Evolutionary conservation across 495 filamentous ascomycete species (phyloP).

Genomic region (Glutinoglossum americanum): DNA sequence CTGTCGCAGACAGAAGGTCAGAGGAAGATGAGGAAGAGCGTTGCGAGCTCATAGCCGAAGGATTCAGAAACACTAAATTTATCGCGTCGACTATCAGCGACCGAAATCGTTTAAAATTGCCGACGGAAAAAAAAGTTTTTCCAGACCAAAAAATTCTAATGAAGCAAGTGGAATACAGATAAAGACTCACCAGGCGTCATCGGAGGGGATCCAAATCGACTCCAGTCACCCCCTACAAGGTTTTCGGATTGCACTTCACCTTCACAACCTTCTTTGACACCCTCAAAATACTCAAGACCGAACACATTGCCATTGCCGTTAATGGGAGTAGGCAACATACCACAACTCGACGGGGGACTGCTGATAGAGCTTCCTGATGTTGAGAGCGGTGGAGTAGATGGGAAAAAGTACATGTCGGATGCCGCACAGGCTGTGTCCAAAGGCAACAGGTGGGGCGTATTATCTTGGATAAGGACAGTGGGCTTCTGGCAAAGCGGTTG

Average conservation of each 20-base stretch:
- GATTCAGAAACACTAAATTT: conserved; percentile 56
- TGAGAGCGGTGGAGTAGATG: conserved; percentile 76
- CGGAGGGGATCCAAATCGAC: conserved; percentile 55
- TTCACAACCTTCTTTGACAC: conserved; percentile 65
- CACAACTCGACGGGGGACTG: conserved; percentile 63
- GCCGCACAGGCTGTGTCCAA: conserved; percentile 58
- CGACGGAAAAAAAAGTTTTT: too few relatives aligned
- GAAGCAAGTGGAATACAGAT: not conserved
- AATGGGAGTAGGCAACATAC: conserved; percentile 60
- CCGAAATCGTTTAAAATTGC: not conserved
- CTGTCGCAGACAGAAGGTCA: conserved; percentile 50
- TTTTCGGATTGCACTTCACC: conserved; percentile 52
- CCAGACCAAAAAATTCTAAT: not conserved
- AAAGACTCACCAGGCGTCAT: conserved; percentile 76
- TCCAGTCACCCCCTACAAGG: conserved; percentile 57
- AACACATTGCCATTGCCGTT: conserved; percentile 62
- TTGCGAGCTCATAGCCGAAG: conserved; percentile 44
- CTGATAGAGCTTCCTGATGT: conserved; percentile 63
- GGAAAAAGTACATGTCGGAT: conserved; percentile 50
- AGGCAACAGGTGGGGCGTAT: conserved; percentile 47
- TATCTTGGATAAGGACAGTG: conserved; percentile 45
- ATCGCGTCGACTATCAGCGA: conserved; percentile 2
- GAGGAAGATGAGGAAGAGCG: conserved; percentile 15
- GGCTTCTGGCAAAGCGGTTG: conserved; percentile 56
- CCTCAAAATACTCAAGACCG: conserved; percentile 47